Percentiles rank a stretch among this genome's conserved stretches.
These are phyloP conservation scores for Darksidea phi DNA, from an alignment of 495 filamentous ascomycete species.

Conservation along the genomic window DNA sequence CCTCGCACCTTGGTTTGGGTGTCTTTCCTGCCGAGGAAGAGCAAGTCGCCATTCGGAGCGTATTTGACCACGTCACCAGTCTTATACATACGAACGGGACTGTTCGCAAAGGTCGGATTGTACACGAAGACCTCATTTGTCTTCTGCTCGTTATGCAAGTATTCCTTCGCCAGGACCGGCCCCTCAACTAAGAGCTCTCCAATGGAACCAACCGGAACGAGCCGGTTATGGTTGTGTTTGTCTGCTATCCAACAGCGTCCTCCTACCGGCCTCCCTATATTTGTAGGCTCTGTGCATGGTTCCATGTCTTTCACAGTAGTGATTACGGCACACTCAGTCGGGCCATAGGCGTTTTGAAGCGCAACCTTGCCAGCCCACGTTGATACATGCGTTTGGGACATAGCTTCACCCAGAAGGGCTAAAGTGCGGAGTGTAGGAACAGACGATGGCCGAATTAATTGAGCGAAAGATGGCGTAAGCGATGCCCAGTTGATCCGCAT, in stretches of 20 bases:
- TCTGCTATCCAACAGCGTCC: conserved; percentile 12
- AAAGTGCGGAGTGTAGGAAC: conserved; percentile 17
- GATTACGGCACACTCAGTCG: conserved; percentile 13
- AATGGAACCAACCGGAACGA: conserved; percentile 14
- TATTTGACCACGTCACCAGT: conserved; percentile 45
- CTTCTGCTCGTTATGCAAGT: conserved; percentile 40
- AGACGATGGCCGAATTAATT: too few relatives aligned
- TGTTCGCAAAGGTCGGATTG: conserved; percentile 2
- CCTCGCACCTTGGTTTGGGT: conserved; percentile 52
- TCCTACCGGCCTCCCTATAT: conserved; percentile 15
- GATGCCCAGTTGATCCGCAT: conserved; percentile 52
- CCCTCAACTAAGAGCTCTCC: conserved; percentile 37
- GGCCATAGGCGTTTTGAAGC: conserved; percentile 24
- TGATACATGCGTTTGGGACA: conserved; percentile 11
- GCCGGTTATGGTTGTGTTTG: conserved; percentile 8
- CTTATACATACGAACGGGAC: conserved; percentile 39
- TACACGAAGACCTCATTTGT: conserved; percentile 38
- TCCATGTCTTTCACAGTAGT: conserved; percentile 6
- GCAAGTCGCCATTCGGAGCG: conserved; percentile 43
- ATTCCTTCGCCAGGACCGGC: conserved; percentile 41
- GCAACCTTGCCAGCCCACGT: conserved; percentile 18
- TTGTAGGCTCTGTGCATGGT: background rate
- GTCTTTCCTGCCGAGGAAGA: conserved; percentile 47
- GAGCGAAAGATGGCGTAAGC: conserved; percentile 52
- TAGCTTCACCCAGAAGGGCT: conserved; percentile 23